These are phyloP conservation scores for Breviolum minutum DNA, from an alignment of 73 alveolate species.

Conservation along the genomic window DNA sequence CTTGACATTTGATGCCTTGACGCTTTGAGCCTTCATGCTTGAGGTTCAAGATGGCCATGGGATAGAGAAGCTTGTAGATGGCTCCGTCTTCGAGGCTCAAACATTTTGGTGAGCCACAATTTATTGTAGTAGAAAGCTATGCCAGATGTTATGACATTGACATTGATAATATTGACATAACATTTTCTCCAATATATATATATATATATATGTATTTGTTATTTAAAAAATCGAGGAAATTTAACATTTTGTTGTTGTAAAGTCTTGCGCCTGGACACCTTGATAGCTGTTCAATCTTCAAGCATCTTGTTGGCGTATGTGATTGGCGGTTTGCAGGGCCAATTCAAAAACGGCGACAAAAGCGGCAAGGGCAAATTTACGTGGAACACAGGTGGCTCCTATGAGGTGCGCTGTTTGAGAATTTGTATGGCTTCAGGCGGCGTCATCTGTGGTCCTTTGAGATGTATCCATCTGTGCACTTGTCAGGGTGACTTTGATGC, in stretches of 20 bases:
- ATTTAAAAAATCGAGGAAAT: too few relatives aligned
- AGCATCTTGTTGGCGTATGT: background rate
- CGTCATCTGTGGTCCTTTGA: background rate
- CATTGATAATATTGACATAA: too few relatives aligned
- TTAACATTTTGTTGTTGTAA: too few relatives aligned
- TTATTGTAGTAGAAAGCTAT: too few relatives aligned
- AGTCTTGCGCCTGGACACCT: too few relatives aligned
- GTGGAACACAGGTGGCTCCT: constrained; percentile 95
- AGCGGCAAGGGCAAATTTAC: constrained; percentile 96
- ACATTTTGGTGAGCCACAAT: background rate
- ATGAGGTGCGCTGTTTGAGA: constrained; percentile 56
- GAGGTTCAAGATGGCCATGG: constrained; percentile 97
- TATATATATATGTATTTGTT: too few relatives aligned
- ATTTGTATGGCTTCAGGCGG: background rate
- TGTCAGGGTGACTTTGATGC: constrained; percentile 96
- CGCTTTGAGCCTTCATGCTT: background rate
- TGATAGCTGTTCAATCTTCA: too few relatives aligned
- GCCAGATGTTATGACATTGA: too few relatives aligned
- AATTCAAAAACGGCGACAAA: constrained; percentile 96
- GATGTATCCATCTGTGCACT: background rate
- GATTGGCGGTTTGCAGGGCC: constrained; percentile 89
- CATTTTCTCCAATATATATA: too few relatives aligned
- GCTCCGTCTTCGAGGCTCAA: constrained; percentile 95
- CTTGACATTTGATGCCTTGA: background rate
- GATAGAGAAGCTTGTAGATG: constrained; percentile 96